A percentile compares a stretch with the other conserved stretches of the same genome.
Conservation (phyloP, 805 yeast genomes). For the Tetrapisispora pingtungensis region DNA sequence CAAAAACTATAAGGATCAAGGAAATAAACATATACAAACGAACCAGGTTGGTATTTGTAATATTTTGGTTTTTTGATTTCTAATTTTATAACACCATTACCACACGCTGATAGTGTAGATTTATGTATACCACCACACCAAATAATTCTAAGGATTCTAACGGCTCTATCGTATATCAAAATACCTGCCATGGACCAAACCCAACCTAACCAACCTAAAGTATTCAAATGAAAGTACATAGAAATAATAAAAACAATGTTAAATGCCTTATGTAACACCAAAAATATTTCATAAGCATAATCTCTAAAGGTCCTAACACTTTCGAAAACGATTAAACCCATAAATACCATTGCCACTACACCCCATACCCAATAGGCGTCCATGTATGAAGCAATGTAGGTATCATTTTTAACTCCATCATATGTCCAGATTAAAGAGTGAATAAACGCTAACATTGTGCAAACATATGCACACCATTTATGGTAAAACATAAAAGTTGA, state of each 20-base stretch:
- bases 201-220: conserved; percentile 45
- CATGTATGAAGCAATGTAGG: conserved; percentile 33
- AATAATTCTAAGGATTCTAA: conserved; percentile 36
- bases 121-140: conserved; percentile 20
- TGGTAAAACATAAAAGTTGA: conserved; percentile 55
- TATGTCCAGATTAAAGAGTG: conserved; percentile 51
- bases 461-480: conserved; percentile 51
- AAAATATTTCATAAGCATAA: conserved; percentile 48
- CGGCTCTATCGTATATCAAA: conserved; percentile 43
- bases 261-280: conserved; percentile 46
- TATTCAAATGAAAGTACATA: conserved; percentile 49
- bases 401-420: conserved; percentile 35
- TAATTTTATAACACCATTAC: conserved; percentile 33
- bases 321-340: conserved; percentile 38
- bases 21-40: conserved; percentile 49
- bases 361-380: conserved; percentile 42
- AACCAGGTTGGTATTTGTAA: conserved; percentile 46
- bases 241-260: conserved; percentile 45
- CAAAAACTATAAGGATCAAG: conserved; percentile 42
- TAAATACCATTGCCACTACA: conserved; percentile 35
- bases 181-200: conserved; percentile 35
- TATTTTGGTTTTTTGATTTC: conserved; percentile 33
- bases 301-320: conserved; percentile 44
- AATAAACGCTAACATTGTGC: conserved; percentile 39
- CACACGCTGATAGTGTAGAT: conserved; percentile 20